Evolutionary conservation across 768 basidiomycete genomes (phyloP), one percentile per base, ranked within the genome.

Genomic region (Dentipellis sp.): DNA sequence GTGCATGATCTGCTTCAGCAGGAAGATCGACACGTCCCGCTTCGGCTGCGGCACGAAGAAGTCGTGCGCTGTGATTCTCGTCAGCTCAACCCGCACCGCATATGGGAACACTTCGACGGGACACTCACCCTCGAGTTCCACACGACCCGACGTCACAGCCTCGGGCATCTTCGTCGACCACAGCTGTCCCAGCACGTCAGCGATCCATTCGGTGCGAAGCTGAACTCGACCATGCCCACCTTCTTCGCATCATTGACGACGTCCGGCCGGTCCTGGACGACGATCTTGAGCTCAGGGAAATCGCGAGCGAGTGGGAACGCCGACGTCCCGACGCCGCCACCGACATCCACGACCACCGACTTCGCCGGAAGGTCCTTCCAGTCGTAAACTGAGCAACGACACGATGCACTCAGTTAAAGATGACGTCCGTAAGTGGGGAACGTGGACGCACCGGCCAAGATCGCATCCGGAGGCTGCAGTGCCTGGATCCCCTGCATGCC

Each of bases 11-110:
- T 63, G 54, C 9, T 69, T 65, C 21, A 74, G 19, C 46, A 76
- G 58, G 62, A 71, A 77, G 1, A 75, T 69, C 0, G 67, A 62
- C 4, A 72, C 71, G 23, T 72, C 63, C 21, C 58, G 63, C 39
- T 69, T 55, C 1, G 73, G 71, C 59, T 76, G 74, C 2, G 69
- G 61, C 0, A 54, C 56, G 54, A 76, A 72, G 62, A 76, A 75
- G 54, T 67, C 62, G 52, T 65, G 72, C 55, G 35, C 64, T 75
- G 49, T 50, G 6, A 6, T 6, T 3, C 29, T 29, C 3, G 29
- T 29, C 6, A 29, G 29, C 6, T 3, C 29, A 6, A 29, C 3
- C 29, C 29, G n/a, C n/a, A n/a, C n/a, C n/a, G n/a, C n/a, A n/a
- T n/a, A n/a, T n/a, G n/a, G n/a, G n/a, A n/a, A n/a, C n/a, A n/a